phyloP scores from a whole-genome alignment of 192 early-diverging fungal genomes.

The Phycomyces blakesleeanus region DNA sequence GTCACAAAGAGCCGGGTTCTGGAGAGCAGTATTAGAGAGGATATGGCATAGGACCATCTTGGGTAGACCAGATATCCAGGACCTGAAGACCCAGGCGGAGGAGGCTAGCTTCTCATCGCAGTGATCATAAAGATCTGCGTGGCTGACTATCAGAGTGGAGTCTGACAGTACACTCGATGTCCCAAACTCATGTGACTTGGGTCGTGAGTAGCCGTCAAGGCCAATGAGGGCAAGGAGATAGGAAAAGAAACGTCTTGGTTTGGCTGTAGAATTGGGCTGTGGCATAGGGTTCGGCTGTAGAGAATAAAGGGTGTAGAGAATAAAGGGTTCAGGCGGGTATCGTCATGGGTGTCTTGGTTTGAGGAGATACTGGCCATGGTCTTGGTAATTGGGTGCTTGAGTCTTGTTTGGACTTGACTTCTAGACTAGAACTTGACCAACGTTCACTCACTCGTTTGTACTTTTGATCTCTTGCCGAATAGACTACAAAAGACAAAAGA shows the following conservation, averaged over 20 bases:
- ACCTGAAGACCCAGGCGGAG: slow-evolving; percentile 1
- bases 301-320: not conserved
- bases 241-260: slow-evolving; percentile 7
- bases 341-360: too few species aligned
- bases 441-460: too few species aligned
- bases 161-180: not conserved
- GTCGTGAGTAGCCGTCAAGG: not conserved
- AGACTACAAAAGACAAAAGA: not conserved
- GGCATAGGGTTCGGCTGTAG: not conserved
- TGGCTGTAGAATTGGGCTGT: not conserved
- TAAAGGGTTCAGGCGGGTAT: not conserved
- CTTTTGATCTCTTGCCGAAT: too few species aligned
- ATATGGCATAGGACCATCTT: slow-evolving; percentile 20
- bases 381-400: slow-evolving; percentile 9
- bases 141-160: slow-evolving; percentile 3
- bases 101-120: not conserved
- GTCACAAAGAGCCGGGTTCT: slow-evolving; percentile 7
- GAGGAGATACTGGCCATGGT: not conserved
- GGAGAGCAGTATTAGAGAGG: slow-evolving; percentile 4
- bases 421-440: too few species aligned
- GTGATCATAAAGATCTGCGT: not conserved
- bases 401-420: not conserved
- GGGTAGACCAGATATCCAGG: slow-evolving; percentile 11
- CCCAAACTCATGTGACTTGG: not conserved
- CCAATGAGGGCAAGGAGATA: slow-evolving; percentile 17